Percentiles rank a stretch among this genome's conserved stretches.
phyloP scores from a whole-genome alignment of 495 filamentous ascomycete species.

The Hyphodiscus hymeniophilus region DNA sequence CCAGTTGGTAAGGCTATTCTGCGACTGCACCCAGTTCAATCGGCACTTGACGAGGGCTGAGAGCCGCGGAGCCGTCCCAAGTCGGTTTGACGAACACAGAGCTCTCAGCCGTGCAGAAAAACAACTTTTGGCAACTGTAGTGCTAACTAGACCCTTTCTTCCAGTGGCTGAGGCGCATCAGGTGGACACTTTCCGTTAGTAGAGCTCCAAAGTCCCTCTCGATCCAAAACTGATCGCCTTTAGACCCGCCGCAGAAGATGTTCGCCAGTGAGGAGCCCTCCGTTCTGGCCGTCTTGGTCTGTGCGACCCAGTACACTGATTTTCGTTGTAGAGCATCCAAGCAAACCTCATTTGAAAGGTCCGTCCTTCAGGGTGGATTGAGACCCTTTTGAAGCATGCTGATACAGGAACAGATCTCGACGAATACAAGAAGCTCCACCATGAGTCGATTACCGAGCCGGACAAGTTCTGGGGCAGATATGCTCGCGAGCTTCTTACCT shows the following conservation, averaged over 20 bases:
- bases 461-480: slow-evolving; percentile 82
- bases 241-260: slow-evolving; percentile 51
- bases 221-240: slow-evolving; percentile 7
- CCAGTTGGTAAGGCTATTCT: no score
- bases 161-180: slow-evolving; percentile 78
- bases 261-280: slow-evolving; percentile 51
- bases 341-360: slow-evolving; percentile 48
- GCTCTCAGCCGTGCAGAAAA: no score
- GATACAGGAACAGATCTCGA: slow-evolving; percentile 44
- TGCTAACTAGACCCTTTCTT: no score
- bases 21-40: no score
- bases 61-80: no score
- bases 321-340: slow-evolving; percentile 42
- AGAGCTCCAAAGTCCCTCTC: neutral
- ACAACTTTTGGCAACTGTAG: no score
- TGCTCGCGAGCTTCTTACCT: slow-evolving; percentile 84
- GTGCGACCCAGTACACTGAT: slow-evolving; percentile 11
- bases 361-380: slow-evolving; percentile 20
- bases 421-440: slow-evolving; percentile 88
- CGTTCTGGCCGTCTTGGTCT: neutral
- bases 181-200: slow-evolving; percentile 71
- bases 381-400: neutral
- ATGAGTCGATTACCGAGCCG: slow-evolving; percentile 89
- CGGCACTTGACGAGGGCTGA: no score
- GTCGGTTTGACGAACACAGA: no score